Base-by-base conservation (phyloP, 371 early-diverging fungal genomes). In the Mucor sp. region DNA sequence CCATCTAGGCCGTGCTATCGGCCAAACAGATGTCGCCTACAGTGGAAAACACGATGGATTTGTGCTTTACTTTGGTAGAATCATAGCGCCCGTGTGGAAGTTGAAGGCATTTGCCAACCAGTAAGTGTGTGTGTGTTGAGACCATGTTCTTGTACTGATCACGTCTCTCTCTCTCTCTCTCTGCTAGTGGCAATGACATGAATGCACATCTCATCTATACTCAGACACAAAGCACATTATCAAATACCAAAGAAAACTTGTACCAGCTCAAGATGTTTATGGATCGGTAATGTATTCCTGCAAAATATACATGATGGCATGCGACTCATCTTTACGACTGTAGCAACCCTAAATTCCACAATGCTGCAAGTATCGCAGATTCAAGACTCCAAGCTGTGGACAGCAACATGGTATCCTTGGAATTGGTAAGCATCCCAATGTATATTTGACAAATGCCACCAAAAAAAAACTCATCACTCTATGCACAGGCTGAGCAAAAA, bases 1-100 rank as follows among this genome's bases (percentile, higher is more conserved):
- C 65, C 67, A 61, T 41, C 47, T 62, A 32, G 75, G 73, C 25
- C 76, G 67, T 62, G 81, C 74, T 53, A 80, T 50, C 74, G 85
- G 88, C 0, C 67, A 85, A 37, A 69, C 82, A 0, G 71, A 82
- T 11, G 74, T 85, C 0, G 78, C 66, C 21, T 85, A 75, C 57
- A 92, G 93, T 63, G 90, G 88, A 21, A 80, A 82, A 19, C 93
- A 94, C 69, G 87, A 94, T 69, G 95, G 93, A 14, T 78, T 95
- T 56, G 88, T 85, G 6, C 74, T 93, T n/a, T 94, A 90, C 69
- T 72, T 97, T 66, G 82, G 90, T 3, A 88, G 95, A 8, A 60
- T 90, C n/a, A 62, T 97, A 50, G 69, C 86, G 55, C 89, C 94
- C 6, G 70, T 94, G 14, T 97, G 97, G 97, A 86, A 85, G 50